Evolutionary conservation across 345 rosid genomes (phyloP).

Genomic region (Murraya koenigii): DNA sequence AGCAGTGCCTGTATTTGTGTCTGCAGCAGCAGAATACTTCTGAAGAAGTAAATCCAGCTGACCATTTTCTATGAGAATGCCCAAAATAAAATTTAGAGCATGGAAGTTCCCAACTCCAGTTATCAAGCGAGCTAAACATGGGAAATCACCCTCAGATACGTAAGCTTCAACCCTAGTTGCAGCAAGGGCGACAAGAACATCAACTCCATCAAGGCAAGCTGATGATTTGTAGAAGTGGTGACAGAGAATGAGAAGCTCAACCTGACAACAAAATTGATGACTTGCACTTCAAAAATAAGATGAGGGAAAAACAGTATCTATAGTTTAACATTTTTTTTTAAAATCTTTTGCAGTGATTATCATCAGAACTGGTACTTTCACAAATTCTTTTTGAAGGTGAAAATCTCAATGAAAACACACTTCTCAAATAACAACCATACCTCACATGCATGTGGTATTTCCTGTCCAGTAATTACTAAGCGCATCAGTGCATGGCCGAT

Average conservation of each 20-base stretch:
- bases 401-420: neutral
- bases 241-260: conserved; percentile 92
- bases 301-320: neutral
- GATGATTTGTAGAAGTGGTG: conserved; percentile 98
- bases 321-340: neutral
- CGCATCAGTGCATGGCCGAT: conserved; percentile 99
- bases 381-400: neutral
- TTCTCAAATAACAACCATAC: conserved; percentile 32
- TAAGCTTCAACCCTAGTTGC: conserved; percentile 95
- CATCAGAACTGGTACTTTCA: neutral
- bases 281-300: neutral
- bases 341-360: neutral
- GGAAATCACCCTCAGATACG: conserved; percentile 90
- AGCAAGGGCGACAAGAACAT: conserved; percentile 97
- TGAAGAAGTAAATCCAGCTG: conserved; percentile 95
- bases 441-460: conserved; percentile 99
- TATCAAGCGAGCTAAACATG: conserved; percentile 90
- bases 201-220: conserved; percentile 98
- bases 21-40: conserved; percentile 91
- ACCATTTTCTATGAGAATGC: conserved; percentile 92
- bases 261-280: conserved; percentile 45
- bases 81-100: conserved; percentile 90
- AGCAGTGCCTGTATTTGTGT: conserved; percentile 65
- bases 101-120: conserved; percentile 97
- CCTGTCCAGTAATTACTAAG: conserved; percentile 95